Evolutionary conservation across 2,329 filamentous ascomycete species (phyloP), one percentile per base, ranked within the genome.

Genomic region (Pyrenophora graminea): DNA sequence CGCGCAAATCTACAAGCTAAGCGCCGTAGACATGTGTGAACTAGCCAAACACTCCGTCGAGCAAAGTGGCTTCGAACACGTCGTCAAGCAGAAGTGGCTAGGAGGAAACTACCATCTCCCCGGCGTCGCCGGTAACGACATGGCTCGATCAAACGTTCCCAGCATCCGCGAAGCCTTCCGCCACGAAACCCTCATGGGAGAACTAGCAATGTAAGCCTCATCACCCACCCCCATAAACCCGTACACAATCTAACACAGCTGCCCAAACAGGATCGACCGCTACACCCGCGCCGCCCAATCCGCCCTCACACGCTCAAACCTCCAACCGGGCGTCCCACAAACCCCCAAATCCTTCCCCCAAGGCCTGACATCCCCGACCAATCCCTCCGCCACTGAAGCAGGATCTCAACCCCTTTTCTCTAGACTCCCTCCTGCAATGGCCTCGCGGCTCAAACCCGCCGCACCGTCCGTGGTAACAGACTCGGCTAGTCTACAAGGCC

Each of bases 1-100:
- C 3, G 94, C 94, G 4, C 94, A 99, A 75, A 99, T 99, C 52
- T 99, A 97, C 78, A 97, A 97, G 76, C 84, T 99, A 33, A 95
- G 87, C 67, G 89, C 93, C 1, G 92, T 97, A 3, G 94, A 99
- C 68, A 99, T 99, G 94, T 97, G 94, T 70, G 94, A 99, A 76
- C 76, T 99, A 50, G 94, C 94, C 19, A 96, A 96, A 76, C 93
- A 97, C 71, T 96, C 91, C 8, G 94, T 99, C 34, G 85, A 88
- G 64, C 94, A 99, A 72, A 96, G 91, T 70, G 94, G 94, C 6
- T 99, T 96, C 68, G 94, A 99, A 71, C 80, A 89, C 63, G 83
- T 86, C 10, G 80, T 97, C 66, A 99, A 99, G 76, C 86, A 92
- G 68, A 85, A 91, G 72, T 99, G 93, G 93, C 79, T 99, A 4